Evolutionary conservation across 176 grass and related monocot genomes (phyloP).

Genomic region (Oryza coarctata): DNA sequence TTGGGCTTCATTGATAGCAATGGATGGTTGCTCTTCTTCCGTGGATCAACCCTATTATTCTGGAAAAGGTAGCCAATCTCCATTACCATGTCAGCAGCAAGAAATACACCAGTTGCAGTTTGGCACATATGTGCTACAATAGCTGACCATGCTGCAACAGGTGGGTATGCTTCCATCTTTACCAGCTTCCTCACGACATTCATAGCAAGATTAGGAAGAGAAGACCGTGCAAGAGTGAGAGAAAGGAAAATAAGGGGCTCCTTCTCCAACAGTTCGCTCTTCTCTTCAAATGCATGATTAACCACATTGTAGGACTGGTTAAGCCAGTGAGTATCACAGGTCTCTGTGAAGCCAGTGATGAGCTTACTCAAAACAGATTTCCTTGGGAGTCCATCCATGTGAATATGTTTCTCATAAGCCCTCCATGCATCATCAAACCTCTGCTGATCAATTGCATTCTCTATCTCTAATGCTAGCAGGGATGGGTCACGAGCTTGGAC

Average conservation of each 20-base stretch:
- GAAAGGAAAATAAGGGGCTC: slow-evolving; percentile 76
- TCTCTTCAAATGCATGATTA: slow-evolving; percentile 45
- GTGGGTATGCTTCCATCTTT: slow-evolving; percentile 73
- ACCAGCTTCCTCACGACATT: slow-evolving; percentile 82
- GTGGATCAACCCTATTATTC: slow-evolving; percentile 72
- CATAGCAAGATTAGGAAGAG: slow-evolving; percentile 59
- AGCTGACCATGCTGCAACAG: slow-evolving; percentile 62
- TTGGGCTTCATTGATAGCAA: slow-evolving; percentile 76
- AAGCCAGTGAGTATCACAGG: slow-evolving; percentile 51
- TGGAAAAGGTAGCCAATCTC: slow-evolving; percentile 81
- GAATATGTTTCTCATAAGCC: slow-evolving; percentile 63
- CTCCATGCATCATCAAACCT: slow-evolving; percentile 83
- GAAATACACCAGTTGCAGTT: slow-evolving; percentile 57
- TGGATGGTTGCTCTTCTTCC: slow-evolving; percentile 66
- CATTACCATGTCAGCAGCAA: slow-evolving; percentile 71
- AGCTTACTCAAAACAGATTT: slow-evolving; percentile 81
- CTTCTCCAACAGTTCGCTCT: slow-evolving; percentile 59
- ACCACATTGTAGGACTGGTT: slow-evolving; percentile 68
- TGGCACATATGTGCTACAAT: slow-evolving; percentile 74
- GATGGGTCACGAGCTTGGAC: slow-evolving; percentile 65
- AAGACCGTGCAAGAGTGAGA: slow-evolving; percentile 51
- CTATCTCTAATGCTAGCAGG: slow-evolving; percentile 57
- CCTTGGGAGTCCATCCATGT: slow-evolving; percentile 58
- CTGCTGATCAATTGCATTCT: slow-evolving; percentile 53
- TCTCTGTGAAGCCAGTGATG: slow-evolving; percentile 64